Conservation (phyloP, 208 protist genomes). For the Wallacemonas sp. region DNA sequence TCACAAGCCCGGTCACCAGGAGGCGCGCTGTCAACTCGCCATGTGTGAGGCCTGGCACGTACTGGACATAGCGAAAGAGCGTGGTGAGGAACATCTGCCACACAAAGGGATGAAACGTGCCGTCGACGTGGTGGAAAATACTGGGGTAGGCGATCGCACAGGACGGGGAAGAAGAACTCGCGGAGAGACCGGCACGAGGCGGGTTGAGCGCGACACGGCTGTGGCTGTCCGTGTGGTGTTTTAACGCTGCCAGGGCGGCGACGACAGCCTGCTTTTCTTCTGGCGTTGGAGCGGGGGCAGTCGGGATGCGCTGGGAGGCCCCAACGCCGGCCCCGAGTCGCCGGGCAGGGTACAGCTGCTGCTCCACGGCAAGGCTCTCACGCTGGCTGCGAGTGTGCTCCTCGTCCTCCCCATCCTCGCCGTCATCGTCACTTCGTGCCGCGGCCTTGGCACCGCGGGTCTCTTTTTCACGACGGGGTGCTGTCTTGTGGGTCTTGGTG, state of each 20-base stretch:
- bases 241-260: neutral
- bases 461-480: too few relatives aligned
- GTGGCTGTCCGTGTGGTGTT: neutral
- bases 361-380: conserved; percentile 4
- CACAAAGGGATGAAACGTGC: conserved; percentile 74
- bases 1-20: conserved; percentile 51
- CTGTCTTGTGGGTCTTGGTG: too few relatives aligned
- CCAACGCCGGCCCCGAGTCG: conserved; percentile 6
- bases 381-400: neutral
- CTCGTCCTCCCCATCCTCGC: conserved; percentile 17
- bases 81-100: conserved; percentile 63
- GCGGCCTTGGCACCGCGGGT: too few relatives aligned
- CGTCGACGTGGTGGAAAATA: conserved; percentile 86
- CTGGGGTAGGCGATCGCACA: conserved; percentile 56
- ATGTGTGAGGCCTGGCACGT: conserved; percentile 57
- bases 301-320: conserved; percentile 29
- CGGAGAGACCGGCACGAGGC: too few relatives aligned
- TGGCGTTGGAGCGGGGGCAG: conserved; percentile 34
- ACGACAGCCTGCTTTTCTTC: conserved; percentile 32
- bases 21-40: conserved; percentile 35
- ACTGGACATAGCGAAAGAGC: conserved; percentile 55
- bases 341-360: conserved; percentile 44
- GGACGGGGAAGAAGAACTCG: conserved; percentile 1
- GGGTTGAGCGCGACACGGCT: too few relatives aligned
- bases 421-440: conserved; percentile 19